Base-by-base conservation (phyloP, 2,329 filamentous ascomycete genomes). In the Colletotrichum cereale region DNA sequence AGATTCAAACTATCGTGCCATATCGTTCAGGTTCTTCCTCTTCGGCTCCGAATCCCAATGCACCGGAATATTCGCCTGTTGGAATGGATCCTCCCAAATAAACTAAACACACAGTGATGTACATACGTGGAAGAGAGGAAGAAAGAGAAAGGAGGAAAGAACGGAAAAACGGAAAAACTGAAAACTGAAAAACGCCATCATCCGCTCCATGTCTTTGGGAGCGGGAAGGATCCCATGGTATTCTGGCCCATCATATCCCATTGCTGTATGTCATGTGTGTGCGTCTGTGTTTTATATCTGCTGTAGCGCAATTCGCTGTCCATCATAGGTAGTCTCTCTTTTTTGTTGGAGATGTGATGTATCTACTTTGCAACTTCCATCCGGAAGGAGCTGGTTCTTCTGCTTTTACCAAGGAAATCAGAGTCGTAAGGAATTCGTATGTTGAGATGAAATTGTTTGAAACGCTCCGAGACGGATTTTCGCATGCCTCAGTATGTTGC, bases 401-500 rank as follows among this genome's bases (percentile, higher is more conserved):
- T 50, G 31, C 26, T 47, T 50, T 26, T 38, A n/a, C n/a, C n/a
- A 24, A 26, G 18, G 42, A 38, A 18, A 50, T 34, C 31, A 34
- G 26, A 44, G 40, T 14, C 18, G 38, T 14, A 34, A 16, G 16
- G 8, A 16, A 24, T 24, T 38, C 2, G 12, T 3, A 53, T 18
- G 16, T 56, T 24, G 31, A 34, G 53, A 56, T 7, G 34, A 38
- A 56, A 24, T 4, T 36, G 21, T 36, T 6, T n/a, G 36, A 24
- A 6, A 1, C 21, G 10, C 10, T 36, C 52, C 3, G 18, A 55
- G 21, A n/a, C 31, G n/a, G 21, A 11, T n/a, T 34, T 53, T 7
- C 8, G 53, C 31, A 31, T 36, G 34, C 34, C 36, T 77, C 74
- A 85, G 67, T 82, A 83, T 21, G 82, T 79, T 29, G 80, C 77